Conservation (phyloP, 129 eudicot genomes). For the Tagetes patula region DNA sequence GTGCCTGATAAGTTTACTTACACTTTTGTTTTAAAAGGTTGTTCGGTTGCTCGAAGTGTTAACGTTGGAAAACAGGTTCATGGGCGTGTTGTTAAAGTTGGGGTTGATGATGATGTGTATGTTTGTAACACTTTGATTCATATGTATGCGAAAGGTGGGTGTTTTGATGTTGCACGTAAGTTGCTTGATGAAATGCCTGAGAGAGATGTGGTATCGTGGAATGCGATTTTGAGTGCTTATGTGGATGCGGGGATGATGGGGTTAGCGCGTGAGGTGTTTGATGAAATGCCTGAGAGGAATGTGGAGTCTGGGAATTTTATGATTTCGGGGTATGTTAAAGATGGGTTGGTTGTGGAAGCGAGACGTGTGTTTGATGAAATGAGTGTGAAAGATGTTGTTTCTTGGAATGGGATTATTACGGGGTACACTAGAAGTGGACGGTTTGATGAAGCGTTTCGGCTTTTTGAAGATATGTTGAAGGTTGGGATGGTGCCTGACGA, state of each 20-base stretch:
- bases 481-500: conserved; percentile 39
- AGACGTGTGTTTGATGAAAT: conserved; percentile 44
- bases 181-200: conserved; percentile 46
- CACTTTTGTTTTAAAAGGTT: conserved; percentile 43
- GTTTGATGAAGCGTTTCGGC: conserved; percentile 39
- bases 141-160: conserved; percentile 43
- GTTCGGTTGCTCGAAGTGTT: conserved; percentile 23
- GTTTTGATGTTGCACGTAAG: conserved; percentile 31
- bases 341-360: conserved; percentile 36
- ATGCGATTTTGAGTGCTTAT: conserved; percentile 47
- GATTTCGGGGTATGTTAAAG: conserved; percentile 45
- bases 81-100: conserved; percentile 31
- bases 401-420: conserved; percentile 48
- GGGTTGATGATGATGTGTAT: conserved; percentile 33
- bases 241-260: conserved; percentile 41
- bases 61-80: conserved; percentile 39
- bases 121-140: conserved; percentile 42
- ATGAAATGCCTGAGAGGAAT: conserved; percentile 48
- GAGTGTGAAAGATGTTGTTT: conserved; percentile 41
- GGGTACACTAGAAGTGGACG: conserved; percentile 41
- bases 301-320: conserved; percentile 52
- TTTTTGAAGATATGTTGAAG: conserved; percentile 43
- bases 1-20: conserved; percentile 45
- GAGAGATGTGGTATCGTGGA: conserved; percentile 45
- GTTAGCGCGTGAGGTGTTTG: conserved; percentile 32